Base-by-base conservation (phyloP, 441 rosid genomes). In the Erysimum cheiri region DNA sequence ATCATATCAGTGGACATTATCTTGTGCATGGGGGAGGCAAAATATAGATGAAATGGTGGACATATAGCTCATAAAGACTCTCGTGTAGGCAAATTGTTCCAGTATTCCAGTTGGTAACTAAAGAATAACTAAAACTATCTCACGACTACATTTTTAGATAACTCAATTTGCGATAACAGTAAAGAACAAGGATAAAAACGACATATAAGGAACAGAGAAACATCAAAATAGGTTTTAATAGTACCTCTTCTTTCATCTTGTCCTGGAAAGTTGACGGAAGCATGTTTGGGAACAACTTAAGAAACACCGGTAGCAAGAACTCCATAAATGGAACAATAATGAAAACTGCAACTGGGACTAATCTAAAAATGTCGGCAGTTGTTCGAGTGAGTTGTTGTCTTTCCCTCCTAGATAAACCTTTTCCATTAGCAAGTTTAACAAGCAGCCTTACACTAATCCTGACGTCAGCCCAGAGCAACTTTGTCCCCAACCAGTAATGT, bases 161-260 rank as follows among this genome's bases (percentile, higher is more conserved):
- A 33, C 44, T 22, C 13, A 43, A 71, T 22, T 0, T 15, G n/a
- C n/a, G 35, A 41, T 53, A 37, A 19, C 8, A 15, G 14, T 4
- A 48, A 19, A 1, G 44, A 53, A 39, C 14, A 32, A 0, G 48
- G 50, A 60, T 11, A 48, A 53, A 40, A 19, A 62, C 35, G 50
- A 62, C 31, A 2, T 29, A 29, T 13, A 15, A 67, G 14, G 41
- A 63, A 61, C 32, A 69, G 32, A 28, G 19, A 37, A 67, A 24
- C 39, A 56, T 4, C 54, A 17, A 28, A 52, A 61, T 41, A 64
- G 52, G 47, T 26, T 69, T 53, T 14, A 46, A 72, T 26, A 70
- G 31, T 83, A 94, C 99, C 99, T 94, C 88, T 80, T 94, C 96
- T 85, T 86, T 92, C 99, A 94, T 94, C 84, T 86, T 94, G 85